A percentile compares a stretch with the other conserved stretches of the same genome.
Conservation (phyloP, 2,329 filamentous ascomycete genomes). For the Xylariomycetidae sp. region DNA sequence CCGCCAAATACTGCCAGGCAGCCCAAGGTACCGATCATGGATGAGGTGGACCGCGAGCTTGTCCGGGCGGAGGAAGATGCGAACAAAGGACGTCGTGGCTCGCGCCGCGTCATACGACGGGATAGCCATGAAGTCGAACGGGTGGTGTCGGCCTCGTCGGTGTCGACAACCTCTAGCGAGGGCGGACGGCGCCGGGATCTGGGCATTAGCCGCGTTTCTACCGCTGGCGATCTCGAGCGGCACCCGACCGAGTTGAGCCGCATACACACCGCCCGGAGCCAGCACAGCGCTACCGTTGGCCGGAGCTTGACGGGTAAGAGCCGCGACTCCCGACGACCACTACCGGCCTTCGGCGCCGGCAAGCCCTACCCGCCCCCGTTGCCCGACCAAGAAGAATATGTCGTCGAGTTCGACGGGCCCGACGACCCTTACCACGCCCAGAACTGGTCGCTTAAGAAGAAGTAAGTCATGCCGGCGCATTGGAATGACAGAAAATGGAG, state of each 20-base stretch:
- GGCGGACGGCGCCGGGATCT: slow-evolving; percentile 30
- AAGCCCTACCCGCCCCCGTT: slow-evolving; percentile 67
- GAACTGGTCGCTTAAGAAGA: slow-evolving; percentile 79
- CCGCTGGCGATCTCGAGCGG: slow-evolving; percentile 61
- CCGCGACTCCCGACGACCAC: slow-evolving; percentile 48
- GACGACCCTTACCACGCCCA: slow-evolving; percentile 80
- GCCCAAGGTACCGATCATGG: no score
- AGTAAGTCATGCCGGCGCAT: slow-evolving; percentile 53
- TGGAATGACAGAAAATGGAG: no score
- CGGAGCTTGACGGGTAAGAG: slow-evolving; percentile 40
- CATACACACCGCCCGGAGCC: slow-evolving; percentile 64
- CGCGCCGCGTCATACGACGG: slow-evolving; percentile 24
- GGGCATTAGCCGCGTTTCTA: slow-evolving; percentile 55
- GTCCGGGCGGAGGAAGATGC: slow-evolving; percentile 40
- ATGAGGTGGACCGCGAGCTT: slow-evolving; percentile 50
- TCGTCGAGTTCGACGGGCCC: slow-evolving; percentile 78
- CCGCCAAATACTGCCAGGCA: no score
- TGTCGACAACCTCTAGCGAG: slow-evolving; percentile 40
- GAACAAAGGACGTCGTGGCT: slow-evolving; percentile 1
- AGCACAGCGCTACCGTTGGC: slow-evolving; percentile 70
- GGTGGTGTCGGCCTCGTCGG: slow-evolving; percentile 47
- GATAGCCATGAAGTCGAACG: slow-evolving; percentile 53
- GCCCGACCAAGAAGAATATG: slow-evolving; percentile 68
- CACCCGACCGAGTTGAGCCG: slow-evolving; percentile 64
- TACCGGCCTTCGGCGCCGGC: slow-evolving; percentile 66